Percentiles rank a stretch among this genome's conserved stretches.
Evolutionary conservation across 2,329 filamentous ascomycete genomes (phyloP).

Genomic region (Ophiostoma quercus): DNA sequence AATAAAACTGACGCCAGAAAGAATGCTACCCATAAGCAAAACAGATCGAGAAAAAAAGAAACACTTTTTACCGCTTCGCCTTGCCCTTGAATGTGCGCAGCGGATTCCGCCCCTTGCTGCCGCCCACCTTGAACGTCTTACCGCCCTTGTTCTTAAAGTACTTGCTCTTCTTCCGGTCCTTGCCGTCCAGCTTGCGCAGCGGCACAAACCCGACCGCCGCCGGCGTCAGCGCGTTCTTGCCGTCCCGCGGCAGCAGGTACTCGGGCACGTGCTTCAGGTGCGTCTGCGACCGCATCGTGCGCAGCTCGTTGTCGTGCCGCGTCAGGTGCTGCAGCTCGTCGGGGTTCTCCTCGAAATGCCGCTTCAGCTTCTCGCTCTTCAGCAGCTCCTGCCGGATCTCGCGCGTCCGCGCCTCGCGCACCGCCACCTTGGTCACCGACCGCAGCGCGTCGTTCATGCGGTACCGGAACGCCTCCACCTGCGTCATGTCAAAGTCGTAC

Average conservation of each 20-base stretch:
- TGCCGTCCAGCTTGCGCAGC: conserved; percentile 50
- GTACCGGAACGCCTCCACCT: conserved; percentile 91
- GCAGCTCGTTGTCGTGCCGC: conserved; percentile 82
- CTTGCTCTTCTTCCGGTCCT: conserved; percentile 41
- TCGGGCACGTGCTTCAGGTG: conserved; percentile 94
- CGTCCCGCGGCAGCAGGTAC: conserved; percentile 77
- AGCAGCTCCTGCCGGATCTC: conserved; percentile 86
- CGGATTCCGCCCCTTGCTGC: conserved; percentile 25
- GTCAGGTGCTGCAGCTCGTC: conserved; percentile 73
- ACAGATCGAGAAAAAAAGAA: neutral
- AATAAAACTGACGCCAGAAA: conserved; percentile 8
- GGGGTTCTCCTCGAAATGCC: conserved; percentile 96
- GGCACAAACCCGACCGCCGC: conserved; percentile 73
- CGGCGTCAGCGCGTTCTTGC: conserved; percentile 60
- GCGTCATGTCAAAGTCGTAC: conserved; percentile 91
- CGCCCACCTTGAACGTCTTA: conserved; percentile 24
- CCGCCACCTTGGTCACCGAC: conserved; percentile 80
- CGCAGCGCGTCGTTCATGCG: conserved; percentile 88
- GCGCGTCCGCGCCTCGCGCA: conserved; percentile 81
- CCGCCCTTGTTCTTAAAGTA: conserved; percentile 51
- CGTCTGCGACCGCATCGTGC: conserved; percentile 75
- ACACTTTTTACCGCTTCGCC: conserved; percentile 18
- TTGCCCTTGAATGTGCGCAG: conserved; percentile 26
- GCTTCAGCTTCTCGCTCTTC: conserved; percentile 88
- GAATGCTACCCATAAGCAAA: neutral